These are phyloP conservation scores for Ophiostoma montium DNA, from an alignment of 2,329 filamentous ascomycete genomes.

Conservation along the genomic window DNA sequence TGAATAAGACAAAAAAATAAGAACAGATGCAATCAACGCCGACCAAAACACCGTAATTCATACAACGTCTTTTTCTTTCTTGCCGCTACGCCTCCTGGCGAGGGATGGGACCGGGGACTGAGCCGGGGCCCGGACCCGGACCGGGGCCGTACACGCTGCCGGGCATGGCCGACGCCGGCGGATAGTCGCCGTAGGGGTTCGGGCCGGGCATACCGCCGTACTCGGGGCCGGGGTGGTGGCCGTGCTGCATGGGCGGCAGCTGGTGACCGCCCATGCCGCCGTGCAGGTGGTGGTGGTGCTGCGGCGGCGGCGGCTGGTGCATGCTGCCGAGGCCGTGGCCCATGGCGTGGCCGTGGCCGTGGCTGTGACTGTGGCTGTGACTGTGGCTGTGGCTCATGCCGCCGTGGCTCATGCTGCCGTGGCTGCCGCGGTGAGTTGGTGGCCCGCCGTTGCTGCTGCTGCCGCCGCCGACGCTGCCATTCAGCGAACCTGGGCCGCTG, in stretches of 20 bases:
- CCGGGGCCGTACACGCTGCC: background rate
- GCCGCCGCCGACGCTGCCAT: background rate
- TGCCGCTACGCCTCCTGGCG: background rate
- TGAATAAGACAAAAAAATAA: background rate
- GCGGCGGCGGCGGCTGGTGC: background rate
- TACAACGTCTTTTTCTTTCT: background rate
- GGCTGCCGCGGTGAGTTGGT: background rate
- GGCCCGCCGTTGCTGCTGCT: background rate
- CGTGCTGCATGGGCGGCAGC: background rate
- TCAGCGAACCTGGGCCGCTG: background rate
- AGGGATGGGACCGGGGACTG: background rate
- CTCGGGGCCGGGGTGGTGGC: background rate
- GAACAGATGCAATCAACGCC: slow-evolving; percentile 9
- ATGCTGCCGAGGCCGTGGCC: background rate
- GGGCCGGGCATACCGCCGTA: background rate
- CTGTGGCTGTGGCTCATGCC: background rate
- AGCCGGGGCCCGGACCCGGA: background rate
- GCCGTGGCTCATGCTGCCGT: background rate
- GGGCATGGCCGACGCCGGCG: background rate
- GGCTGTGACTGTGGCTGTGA: background rate
- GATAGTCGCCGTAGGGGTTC: background rate
- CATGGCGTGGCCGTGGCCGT: background rate
- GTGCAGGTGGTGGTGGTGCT: slow-evolving; percentile 1
- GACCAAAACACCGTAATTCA: background rate
- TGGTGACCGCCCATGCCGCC: background rate